A percentile compares a stretch with the other conserved stretches of the same genome.
phyloP scores from a whole-genome alignment of 2,329 filamentous ascomycete species.

The Sphaerulina musiva region DNA sequence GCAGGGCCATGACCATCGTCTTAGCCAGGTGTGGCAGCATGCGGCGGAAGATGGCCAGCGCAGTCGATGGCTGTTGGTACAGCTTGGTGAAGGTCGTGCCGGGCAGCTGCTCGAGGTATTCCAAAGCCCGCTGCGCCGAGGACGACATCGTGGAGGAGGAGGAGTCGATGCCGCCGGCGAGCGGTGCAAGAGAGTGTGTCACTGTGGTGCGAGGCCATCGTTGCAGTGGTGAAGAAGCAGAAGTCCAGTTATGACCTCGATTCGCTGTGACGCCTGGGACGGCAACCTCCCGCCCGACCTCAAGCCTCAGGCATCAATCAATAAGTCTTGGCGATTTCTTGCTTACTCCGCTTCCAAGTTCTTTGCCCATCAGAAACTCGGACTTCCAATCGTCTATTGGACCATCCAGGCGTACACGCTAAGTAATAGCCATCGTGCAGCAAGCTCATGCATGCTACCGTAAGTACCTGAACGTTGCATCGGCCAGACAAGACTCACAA shows the following conservation, averaged over 20 bases:
- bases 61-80: slow-evolving; percentile 92
- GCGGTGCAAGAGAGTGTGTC: slow-evolving; percentile 8
- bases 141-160: slow-evolving; percentile 31
- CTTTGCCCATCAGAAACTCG: no score
- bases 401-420: no score
- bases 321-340: no score
- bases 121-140: slow-evolving; percentile 60
- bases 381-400: no score
- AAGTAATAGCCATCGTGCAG: no score
- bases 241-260: slow-evolving; percentile 9
- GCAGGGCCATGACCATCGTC: slow-evolving; percentile 87
- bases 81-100: slow-evolving; percentile 84
- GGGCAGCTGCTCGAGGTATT: slow-evolving; percentile 87
- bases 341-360: no score
- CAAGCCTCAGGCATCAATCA: no score
- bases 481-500: no score
- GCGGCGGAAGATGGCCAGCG: slow-evolving; percentile 90
- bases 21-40: slow-evolving; percentile 95
- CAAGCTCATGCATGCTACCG: no score
- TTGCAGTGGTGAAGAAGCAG: slow-evolving; percentile 5
- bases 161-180: slow-evolving; percentile 13
- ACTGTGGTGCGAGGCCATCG: slow-evolving; percentile 12
- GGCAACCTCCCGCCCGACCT: no score
- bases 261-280: slow-evolving; percentile 1
- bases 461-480: no score